Conservation (phyloP, 345 rosid genomes). For the Euphorbia lathyris region DNA sequence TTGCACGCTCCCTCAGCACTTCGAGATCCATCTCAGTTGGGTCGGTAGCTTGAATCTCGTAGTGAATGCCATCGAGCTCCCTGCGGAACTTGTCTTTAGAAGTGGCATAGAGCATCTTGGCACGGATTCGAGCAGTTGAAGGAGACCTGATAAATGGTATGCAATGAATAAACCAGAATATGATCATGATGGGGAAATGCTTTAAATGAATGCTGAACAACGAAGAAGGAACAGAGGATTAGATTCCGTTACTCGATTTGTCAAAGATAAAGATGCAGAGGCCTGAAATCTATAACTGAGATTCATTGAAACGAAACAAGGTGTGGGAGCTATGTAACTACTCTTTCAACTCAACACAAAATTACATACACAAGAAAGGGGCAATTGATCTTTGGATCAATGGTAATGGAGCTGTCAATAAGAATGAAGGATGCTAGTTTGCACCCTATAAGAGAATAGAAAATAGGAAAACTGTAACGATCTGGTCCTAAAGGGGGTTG, state of each 20-base stretch:
- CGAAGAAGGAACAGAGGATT: not conserved
- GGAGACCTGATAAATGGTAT: constrained; percentile 17
- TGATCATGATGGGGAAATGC: not conserved
- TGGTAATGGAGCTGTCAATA: not conserved
- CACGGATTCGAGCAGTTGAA: constrained; percentile 25
- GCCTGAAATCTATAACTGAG: not conserved
- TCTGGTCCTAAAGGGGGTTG: too few species aligned
- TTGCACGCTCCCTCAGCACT: constrained; percentile 26
- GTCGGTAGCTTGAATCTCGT: constrained; percentile 26
- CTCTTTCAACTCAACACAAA: not conserved
- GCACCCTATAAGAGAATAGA: not conserved
- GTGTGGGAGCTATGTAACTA: too few species aligned
- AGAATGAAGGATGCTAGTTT: not conserved
- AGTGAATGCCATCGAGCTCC: constrained; percentile 21
- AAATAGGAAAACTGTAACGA: too few species aligned
- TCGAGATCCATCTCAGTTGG: constrained; percentile 23
- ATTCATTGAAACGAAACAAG: not conserved
- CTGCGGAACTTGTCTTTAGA: constrained; percentile 23
- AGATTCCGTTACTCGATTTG: too few species aligned
- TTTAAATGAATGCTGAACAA: not conserved
- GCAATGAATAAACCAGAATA: not conserved
- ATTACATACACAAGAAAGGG: not conserved
- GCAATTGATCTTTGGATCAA: not conserved
- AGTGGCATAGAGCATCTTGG: constrained; percentile 26
- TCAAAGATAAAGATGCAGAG: not conserved